Evolutionary conservation across 495 filamentous ascomycete species (phyloP), one percentile per base, ranked within the genome.

Genomic region (Trichodelitschia bisporula): DNA sequence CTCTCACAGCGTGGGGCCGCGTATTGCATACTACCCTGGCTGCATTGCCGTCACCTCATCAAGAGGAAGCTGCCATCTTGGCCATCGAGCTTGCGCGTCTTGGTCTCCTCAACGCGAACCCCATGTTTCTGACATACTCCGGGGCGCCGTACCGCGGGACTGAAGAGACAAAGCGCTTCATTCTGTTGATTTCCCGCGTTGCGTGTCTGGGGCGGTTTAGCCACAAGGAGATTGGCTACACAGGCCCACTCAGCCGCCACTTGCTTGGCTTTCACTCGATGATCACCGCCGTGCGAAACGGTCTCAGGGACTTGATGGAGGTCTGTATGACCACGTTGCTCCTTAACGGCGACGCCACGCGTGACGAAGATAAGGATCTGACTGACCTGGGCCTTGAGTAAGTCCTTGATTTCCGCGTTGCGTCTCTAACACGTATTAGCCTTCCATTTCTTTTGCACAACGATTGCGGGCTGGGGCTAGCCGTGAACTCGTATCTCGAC

Each of bases 401-500:
- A 24, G 6, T 6, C 21, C 4, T n/a, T 8, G 29, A 31, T 18
- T 20, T 36, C 33, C 4, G 26, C 15, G 5, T n/a, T 36, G 4
- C 15, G 16, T 13, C 14, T 18, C 29, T n/a, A n/a, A n/a, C n/a
- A n/a, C n/a, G n/a, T n/a, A n/a, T n/a, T n/a, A 91, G 77, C 26
- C 58, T 99, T 17, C 86, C 89, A 5, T 89, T 99, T 44, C 66
- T 74, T 34, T 61, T 66, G 11, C 74, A 86, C 41, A 72, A 77
- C 26, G 78, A 89, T 40, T 75, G 79, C 25, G 77, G 69, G 21
- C 59, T 69, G 18, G 83, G 79, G 12, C 86, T 95, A 42, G 80
- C 80, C 2, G 76, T 86, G 15, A 82, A 89, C 49, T 82, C 77
- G 4, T 84, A 89, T 47, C 62, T 99, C 14, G 89, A 99, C 43